Evolutionary conservation across 495 filamentous ascomycete species (phyloP), one percentile per base, ranked within the genome.

Genomic region (Cercophora newfieldiana): DNA sequence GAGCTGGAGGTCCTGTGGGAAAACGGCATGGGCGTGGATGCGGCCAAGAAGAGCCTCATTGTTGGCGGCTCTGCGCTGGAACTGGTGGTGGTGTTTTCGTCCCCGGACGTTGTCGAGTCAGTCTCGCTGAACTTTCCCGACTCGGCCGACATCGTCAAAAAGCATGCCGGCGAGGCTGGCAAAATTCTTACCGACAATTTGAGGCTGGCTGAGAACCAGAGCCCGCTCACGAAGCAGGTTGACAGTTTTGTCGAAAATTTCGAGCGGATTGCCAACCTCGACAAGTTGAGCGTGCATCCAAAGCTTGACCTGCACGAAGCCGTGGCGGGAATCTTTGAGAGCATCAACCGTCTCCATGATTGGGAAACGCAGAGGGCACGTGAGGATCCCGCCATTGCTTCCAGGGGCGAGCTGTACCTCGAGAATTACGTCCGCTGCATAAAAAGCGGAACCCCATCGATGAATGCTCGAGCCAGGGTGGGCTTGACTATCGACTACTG

Each of bases 251-350:
- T 90, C 21, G 84, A 81, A 49, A 97, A 97, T 76, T 78, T 99
- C 53, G 89, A 91, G 70, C 85, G 89, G 67, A 79, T 98, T 49
- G 89, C 91, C 1, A 83, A 80, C 7, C 81, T 96, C 67, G 95
- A 99, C 73, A 89, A 87, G 68, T 82, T 97, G 66, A 94, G 94
- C 74, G 77, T 82, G 22, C 79, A 79, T 7, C 89, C 88, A 31
- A 86, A 86, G 22, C 81, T 97, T 10, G 95, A 94, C 68, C 93
- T 95, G 75, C 92, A 93, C 72, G 91, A 95, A 75, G 95, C 93
- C 6, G 82, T 97, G 18, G 90, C 90, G 30, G 93, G 93, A 7
- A 81, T 99, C 5, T 89, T 88, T 73, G 82, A 81, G 56, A 90
- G 88, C 66, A 75, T 94, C 29, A 74, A 78, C 22, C 84, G 76